Conservation (phyloP, 176 grass and related monocot genomes). For the Phyllostachys edulis region DNA sequence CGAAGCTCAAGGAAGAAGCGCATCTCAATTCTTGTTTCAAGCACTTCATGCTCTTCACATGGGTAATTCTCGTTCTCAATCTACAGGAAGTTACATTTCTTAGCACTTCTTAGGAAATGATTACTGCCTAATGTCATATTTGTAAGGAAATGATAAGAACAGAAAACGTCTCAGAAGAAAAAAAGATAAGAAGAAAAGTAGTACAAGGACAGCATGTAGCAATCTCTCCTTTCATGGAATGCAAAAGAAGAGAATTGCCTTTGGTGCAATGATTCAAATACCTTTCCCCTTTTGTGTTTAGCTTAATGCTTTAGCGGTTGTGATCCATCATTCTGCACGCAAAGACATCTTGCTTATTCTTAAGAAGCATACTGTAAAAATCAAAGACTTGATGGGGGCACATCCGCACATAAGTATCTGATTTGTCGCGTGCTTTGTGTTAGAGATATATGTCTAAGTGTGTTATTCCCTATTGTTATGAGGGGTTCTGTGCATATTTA, state of each 20-base stretch:
- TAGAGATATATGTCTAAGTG: no score
- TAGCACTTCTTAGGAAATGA: not conserved
- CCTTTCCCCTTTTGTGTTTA: not conserved
- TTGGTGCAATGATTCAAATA: conserved; percentile 18
- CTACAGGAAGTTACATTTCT: not conserved
- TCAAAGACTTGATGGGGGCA: not conserved
- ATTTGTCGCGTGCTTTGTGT: not conserved
- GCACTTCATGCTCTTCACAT: conserved; percentile 86
- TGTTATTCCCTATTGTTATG: no score
- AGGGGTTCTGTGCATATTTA: no score
- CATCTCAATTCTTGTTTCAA: conserved; percentile 99
- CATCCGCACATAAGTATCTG: not conserved
- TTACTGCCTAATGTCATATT: not conserved
- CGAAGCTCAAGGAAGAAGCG: conserved; percentile 83
- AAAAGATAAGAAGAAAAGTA: not conserved
- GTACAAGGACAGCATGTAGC: not conserved
- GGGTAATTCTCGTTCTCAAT: conserved; percentile 47
- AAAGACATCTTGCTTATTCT: conserved; percentile 28
- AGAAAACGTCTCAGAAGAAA: not conserved
- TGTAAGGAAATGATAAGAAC: not conserved
- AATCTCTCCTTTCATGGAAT: not conserved
- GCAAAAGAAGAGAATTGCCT: not conserved
- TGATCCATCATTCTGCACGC: conserved; percentile 32
- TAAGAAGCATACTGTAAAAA: not conserved
- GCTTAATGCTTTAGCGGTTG: conserved; percentile 18